Evolutionary conservation across 2,329 filamentous ascomycete genomes (phyloP).

Genomic region (Sporothrix variecibatus): DNA sequence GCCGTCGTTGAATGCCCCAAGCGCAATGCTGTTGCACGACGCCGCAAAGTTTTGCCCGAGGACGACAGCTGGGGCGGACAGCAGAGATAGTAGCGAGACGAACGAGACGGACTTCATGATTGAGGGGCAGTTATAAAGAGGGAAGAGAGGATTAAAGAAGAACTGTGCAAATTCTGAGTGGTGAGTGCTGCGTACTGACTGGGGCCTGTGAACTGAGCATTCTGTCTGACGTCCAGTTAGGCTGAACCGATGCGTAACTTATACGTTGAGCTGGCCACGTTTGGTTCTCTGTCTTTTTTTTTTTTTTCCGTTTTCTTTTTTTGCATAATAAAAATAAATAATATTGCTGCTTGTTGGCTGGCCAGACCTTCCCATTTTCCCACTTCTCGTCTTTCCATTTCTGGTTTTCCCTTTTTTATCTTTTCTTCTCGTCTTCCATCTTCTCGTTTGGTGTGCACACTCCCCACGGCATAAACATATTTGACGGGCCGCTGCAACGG

Average conservation of each 20-base stretch:
- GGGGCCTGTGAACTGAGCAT: background rate
- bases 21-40: background rate
- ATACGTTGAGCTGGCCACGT: background rate
- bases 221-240: background rate
- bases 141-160: background rate
- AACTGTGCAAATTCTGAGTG: background rate
- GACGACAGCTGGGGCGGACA: background rate
- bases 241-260: background rate
- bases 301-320: background rate
- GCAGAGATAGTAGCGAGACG: background rate
- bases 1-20: background rate
- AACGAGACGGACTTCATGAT: background rate
- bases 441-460: background rate
- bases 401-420: background rate
- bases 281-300: background rate
- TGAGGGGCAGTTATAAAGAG: background rate
- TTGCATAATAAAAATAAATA: no score
- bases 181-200: background rate
- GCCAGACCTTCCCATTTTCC: background rate
- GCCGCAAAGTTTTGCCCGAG: constrained; percentile 2
- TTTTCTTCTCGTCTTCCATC: background rate
- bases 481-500: background rate
- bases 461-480: background rate
- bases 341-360: background rate
- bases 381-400: background rate